phyloP scores from a whole-genome alignment of 345 rosid species.

The Balakata baccata region DNA sequence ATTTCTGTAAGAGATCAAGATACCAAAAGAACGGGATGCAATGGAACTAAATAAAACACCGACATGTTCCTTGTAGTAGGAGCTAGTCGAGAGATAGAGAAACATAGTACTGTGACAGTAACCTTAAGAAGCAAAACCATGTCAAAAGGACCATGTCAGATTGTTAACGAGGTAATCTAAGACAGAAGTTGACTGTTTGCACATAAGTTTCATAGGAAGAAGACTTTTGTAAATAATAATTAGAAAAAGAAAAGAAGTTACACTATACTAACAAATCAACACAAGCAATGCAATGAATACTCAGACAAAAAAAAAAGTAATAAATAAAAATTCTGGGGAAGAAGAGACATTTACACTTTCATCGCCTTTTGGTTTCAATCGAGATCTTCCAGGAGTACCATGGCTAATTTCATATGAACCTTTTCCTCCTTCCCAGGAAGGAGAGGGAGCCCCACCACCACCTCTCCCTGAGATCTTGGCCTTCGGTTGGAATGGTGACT shows the following conservation, averaged over 20 bases:
- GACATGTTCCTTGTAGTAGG: not conserved
- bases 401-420: constrained; percentile 49
- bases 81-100: not conserved
- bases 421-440: constrained; percentile 62
- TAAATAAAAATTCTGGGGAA: not conserved
- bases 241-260: not conserved
- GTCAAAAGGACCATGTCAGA: not conserved
- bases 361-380: constrained; percentile 53
- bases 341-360: constrained; percentile 53
- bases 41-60: not conserved
- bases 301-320: not conserved
- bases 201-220: not conserved
- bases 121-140: not conserved
- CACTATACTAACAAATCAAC: not conserved
- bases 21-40: not conserved
- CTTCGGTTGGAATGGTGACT: constrained; percentile 58
- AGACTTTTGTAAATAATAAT: not conserved
- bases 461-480: constrained; percentile 42
- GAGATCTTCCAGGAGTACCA: constrained; percentile 61
- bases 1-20: not conserved
- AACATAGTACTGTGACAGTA: not conserved
- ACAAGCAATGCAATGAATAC: not conserved
- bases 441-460: constrained; percentile 38
- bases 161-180: not conserved
- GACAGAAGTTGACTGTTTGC: not conserved